phyloP scores from a whole-genome alignment of 164 flowering plant genomes.

The Vitis amurensis region DNA sequence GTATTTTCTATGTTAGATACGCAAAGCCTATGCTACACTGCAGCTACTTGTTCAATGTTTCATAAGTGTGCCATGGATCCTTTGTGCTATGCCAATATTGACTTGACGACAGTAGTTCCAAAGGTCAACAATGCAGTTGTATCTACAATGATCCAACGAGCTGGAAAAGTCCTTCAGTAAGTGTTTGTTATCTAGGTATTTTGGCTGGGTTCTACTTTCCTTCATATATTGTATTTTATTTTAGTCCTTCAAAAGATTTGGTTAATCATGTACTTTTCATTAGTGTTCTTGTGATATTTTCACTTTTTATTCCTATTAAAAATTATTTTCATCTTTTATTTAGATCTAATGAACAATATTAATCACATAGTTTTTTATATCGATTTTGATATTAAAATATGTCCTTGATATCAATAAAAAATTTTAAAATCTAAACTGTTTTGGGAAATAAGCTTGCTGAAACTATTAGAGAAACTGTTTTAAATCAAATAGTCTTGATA shows the following conservation, averaged over 20 bases:
- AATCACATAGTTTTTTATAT: too few relatives aligned
- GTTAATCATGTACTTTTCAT: too few relatives aligned
- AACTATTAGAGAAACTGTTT: too few relatives aligned
- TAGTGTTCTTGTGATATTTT: too few relatives aligned
- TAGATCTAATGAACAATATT: too few relatives aligned
- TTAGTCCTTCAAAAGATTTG: background rate
- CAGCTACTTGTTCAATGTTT: constrained; percentile 84
- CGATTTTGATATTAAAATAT: too few relatives aligned
- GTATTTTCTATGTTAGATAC: constrained; percentile 90
- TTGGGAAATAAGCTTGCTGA: too few relatives aligned
- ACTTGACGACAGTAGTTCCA: constrained; percentile 68
- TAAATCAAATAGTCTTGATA: too few relatives aligned
- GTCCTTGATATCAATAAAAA: too few relatives aligned
- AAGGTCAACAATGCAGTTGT: constrained; percentile 83
- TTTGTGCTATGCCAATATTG: constrained; percentile 71
- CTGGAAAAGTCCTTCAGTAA: constrained; percentile 76
- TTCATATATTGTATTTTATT: background rate
- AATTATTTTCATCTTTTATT: too few relatives aligned
- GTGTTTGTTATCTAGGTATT: constrained; percentile 18
- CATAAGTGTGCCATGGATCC: constrained; percentile 86
- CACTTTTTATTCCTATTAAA: too few relatives aligned
- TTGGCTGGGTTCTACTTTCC: background rate
- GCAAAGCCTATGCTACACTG: constrained; percentile 72
- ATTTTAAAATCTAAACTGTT: too few relatives aligned
- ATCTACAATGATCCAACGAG: constrained; percentile 77